Base-by-base conservation (phyloP, 2,329 filamentous ascomycete genomes). In the Calonectria pseudoreteaudii region DNA sequence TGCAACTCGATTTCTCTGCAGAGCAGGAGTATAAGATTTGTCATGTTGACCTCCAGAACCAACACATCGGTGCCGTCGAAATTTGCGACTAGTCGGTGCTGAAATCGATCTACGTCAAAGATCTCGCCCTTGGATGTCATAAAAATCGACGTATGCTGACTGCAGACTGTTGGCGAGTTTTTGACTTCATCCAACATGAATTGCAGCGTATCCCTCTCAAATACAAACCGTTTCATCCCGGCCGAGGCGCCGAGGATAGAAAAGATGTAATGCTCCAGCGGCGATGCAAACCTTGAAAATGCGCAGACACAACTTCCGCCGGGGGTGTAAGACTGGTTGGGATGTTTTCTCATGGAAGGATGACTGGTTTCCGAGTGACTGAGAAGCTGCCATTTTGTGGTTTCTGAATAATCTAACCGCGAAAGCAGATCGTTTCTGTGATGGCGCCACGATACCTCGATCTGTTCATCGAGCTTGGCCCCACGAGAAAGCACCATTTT, bases 321-420 rank as follows among this genome's bases (percentile, higher is more conserved):
- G 5, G 10, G 6, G 11, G 7, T 11, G 4, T 10, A 9, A 6
- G 2, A 2, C 1, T 23, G 20, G 2, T 10, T n/a, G 41, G 1
- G 23, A 13, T 5, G 3, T 13, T 13, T 13, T 11, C 4, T 13
- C 9, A 23, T 2, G n/a, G 20, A 10, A 47, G 20, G 5, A 13
- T 23, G 20, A 23, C 11, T 13, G 4, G 9, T 6, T 23, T 47
- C n/a, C 13, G n/a, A 6, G 20, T 47, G 4, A 7, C 23, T 47
- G 44, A 47, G 10, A 47, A 47, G n/a, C n/a, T 47, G 44, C 3
- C 0, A 23, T 23, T 4, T 13, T 13, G 7, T 47, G 20, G 44
- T n/a, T 14, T 47, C 44, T 6, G 44, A 4, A 13, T 9, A 47
- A 11, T 23, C 10, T 23, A 18, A 20, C 3, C 4, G 8, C 2